These are phyloP conservation scores for Morella rubra DNA, from an alignment of 306 rosid genomes.

Conservation along the genomic window DNA sequence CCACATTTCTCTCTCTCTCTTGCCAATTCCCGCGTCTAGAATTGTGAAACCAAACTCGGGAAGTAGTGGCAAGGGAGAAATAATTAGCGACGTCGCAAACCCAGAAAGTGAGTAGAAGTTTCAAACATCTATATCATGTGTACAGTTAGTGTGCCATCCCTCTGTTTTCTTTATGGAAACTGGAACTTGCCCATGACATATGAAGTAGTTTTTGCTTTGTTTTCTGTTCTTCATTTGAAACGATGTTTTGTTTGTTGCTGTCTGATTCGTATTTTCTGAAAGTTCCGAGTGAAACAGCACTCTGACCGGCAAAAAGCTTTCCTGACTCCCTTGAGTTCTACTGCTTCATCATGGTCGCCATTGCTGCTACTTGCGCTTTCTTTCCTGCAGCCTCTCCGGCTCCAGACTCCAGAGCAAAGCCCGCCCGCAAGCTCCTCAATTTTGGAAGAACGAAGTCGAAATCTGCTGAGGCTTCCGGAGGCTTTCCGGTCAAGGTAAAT, in stretches of 20 bases:
- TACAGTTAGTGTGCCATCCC: too few species aligned
- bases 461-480: conserved; percentile 43
- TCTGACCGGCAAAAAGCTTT: conserved; percentile 23
- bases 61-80: too few species aligned
- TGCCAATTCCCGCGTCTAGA: background rate
- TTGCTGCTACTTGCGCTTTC: conserved; percentile 72
- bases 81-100: too few species aligned
- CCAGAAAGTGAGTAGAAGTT: too few species aligned
- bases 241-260: background rate
- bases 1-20: background rate
- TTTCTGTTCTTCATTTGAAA: too few species aligned
- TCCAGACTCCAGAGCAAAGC: conserved; percentile 48
- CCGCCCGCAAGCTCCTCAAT: conserved; percentile 41
- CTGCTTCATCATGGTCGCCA: conserved; percentile 78
- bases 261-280: background rate
- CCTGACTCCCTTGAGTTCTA: conserved; percentile 21
- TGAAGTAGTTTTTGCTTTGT: background rate
- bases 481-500: conserved; percentile 78
- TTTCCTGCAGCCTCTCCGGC: conserved; percentile 65
- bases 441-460: conserved; percentile 61
- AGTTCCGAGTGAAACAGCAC: background rate
- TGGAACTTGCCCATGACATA: background rate
- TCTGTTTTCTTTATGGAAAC: background rate
- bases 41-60: too few species aligned
- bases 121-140: background rate